Conservation (phyloP, 345 rosid genomes). For the Barbarea vulgaris region DNA sequence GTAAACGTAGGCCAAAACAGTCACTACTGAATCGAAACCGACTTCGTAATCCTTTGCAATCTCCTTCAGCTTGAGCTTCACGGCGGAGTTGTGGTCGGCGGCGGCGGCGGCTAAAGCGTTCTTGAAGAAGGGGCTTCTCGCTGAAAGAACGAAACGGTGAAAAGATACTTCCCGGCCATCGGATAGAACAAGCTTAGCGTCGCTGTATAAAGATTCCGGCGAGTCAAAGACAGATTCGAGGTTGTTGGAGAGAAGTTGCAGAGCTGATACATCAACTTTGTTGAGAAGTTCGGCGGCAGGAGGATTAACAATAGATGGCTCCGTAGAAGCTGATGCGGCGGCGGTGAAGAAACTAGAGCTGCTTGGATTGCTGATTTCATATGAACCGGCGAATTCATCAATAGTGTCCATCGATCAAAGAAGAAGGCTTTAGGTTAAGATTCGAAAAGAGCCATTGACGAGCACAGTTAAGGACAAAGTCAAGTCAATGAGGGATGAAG, state of each 20-base stretch:
- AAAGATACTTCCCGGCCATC: conserved; percentile 57
- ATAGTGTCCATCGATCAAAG: conserved; percentile 57
- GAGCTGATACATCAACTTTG: conserved; percentile 48
- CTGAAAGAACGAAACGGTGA: conserved; percentile 75
- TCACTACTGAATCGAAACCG: conserved; percentile 57
- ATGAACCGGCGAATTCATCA: conserved; percentile 61
- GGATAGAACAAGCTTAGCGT: conserved; percentile 60
- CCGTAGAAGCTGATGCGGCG: neutral
- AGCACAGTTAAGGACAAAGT: too few species aligned
- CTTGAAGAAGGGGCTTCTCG: conserved; percentile 66
- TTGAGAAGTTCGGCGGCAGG: conserved; percentile 36
- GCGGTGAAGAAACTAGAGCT: conserved; percentile 46
- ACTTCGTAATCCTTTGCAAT: conserved; percentile 59
- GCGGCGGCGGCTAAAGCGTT: too few species aligned
- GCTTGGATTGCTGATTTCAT: conserved; percentile 60
- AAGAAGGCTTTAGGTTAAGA: too few species aligned
- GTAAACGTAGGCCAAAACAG: conserved; percentile 70
- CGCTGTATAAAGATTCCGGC: conserved; percentile 56
- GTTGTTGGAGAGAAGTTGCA: conserved; percentile 56
- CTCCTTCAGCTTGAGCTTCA: too few species aligned
- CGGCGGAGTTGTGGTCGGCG: too few species aligned
- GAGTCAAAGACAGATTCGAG: conserved; percentile 60
- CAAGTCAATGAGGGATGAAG: too few species aligned
- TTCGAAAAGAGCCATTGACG: too few species aligned
- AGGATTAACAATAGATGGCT: conserved; percentile 31